Conservation (phyloP, 2,329 filamentous ascomycete species). For the Talaromyces sp. region DNA sequence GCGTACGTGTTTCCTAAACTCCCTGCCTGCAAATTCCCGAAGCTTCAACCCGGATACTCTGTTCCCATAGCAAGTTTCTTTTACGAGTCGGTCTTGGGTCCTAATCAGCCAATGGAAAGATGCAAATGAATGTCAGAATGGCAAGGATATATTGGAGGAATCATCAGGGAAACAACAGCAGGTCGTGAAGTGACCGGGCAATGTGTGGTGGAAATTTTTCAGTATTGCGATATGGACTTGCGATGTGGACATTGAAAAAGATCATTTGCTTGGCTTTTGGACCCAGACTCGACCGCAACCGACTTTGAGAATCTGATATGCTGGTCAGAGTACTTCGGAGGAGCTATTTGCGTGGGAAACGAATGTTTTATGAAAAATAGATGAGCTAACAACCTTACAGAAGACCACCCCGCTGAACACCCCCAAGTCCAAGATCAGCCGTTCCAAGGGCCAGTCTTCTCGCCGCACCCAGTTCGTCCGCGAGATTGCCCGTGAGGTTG, state of each 20-base stretch:
- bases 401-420: slow-evolving; percentile 78
- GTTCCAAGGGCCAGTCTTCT: slow-evolving; percentile 93
- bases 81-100: slow-evolving; percentile 15
- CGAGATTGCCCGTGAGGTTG: slow-evolving; percentile 97
- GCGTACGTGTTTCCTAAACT: slow-evolving; percentile 57
- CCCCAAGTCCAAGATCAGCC: slow-evolving; percentile 75
- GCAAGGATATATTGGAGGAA: background rate
- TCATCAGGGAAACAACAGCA: background rate
- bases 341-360: background rate
- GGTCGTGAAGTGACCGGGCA: background rate
- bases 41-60: slow-evolving; percentile 13
- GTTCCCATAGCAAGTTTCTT: slow-evolving; percentile 21
- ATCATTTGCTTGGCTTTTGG: slow-evolving; percentile 1
- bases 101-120: background rate
- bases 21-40: slow-evolving; percentile 11
- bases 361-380: slow-evolving; percentile 33
- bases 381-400: slow-evolving; percentile 56
- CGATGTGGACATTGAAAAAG: slow-evolving; percentile 5
- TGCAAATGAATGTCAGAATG: background rate
- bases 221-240: slow-evolving; percentile 5
- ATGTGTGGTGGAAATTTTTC: slow-evolving; percentile 12
- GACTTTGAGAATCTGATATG: background rate
- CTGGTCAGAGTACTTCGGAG: slow-evolving; percentile 7
- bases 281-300: slow-evolving; percentile 4
- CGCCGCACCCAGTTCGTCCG: slow-evolving; percentile 97